Evolutionary conservation across 345 rosid genomes (phyloP).

Genomic region (Arabis hirsuta): DNA sequence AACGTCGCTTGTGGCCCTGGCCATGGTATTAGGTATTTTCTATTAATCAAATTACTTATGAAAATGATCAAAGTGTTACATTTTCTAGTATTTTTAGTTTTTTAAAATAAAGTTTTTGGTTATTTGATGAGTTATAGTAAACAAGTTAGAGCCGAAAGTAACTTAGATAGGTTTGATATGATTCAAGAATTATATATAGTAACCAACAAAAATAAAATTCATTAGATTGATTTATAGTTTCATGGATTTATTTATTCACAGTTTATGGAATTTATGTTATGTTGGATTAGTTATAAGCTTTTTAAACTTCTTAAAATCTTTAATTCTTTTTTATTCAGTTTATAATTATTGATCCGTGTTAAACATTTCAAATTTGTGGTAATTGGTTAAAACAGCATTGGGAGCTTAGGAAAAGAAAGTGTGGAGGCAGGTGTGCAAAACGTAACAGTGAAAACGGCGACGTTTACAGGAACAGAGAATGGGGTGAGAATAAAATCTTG

Average conservation of each 20-base stretch:
- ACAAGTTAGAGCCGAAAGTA: background rate
- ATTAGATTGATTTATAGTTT: too few species aligned
- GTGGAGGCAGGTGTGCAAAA: conserved; percentile 57
- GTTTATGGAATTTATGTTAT: background rate
- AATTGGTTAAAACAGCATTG: conserved; percentile 45
- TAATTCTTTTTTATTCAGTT: background rate
- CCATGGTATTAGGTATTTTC: conserved; percentile 65
- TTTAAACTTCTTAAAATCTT: too few species aligned
- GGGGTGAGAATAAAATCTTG: conserved; percentile 70
- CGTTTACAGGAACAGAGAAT: conserved; percentile 49
- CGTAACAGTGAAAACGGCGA: conserved; percentile 50
- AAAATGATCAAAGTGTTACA: background rate
- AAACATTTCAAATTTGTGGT: background rate
- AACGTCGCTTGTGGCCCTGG: conserved; percentile 73
- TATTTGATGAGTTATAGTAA: background rate
- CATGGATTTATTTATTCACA: background rate
- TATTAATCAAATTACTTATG: background rate
- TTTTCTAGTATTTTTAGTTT: background rate
- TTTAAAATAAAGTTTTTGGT: background rate
- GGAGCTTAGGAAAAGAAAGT: conserved; percentile 49
- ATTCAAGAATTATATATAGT: background rate
- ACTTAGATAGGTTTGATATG: background rate
- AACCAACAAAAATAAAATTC: background rate
- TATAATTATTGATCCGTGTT: background rate
- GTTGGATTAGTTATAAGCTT: too few species aligned